Conservation (phyloP, 352 stramenopile species). For the Phytophthora pluvialis region DNA sequence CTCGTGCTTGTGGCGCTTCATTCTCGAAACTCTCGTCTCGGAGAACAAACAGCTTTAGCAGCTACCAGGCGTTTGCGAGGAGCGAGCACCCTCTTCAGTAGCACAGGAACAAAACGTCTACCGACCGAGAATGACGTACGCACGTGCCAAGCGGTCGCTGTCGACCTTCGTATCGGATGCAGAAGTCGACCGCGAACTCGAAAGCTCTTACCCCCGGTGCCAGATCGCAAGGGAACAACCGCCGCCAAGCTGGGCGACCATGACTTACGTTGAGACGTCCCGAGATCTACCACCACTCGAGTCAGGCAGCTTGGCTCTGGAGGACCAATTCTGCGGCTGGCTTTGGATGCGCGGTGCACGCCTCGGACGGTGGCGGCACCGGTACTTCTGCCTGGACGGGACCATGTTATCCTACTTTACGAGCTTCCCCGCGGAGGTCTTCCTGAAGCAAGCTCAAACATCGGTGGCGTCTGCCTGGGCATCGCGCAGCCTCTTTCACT, state of each 20-base stretch:
- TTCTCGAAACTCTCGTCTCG: slow-evolving; percentile 40
- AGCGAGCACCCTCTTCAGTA: not conserved
- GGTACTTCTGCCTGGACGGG: slow-evolving; percentile 77
- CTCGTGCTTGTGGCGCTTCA: slow-evolving; percentile 13
- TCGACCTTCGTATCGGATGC: slow-evolving; percentile 29
- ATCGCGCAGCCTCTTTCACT: slow-evolving; percentile 42
- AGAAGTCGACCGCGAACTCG: slow-evolving; percentile 30
- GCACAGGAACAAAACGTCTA: slow-evolving; percentile 4
- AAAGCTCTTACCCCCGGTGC: slow-evolving; percentile 26
- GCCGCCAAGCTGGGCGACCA: slow-evolving; percentile 36
- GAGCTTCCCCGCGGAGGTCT: slow-evolving; percentile 76
- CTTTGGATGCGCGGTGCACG: slow-evolving; percentile 77
- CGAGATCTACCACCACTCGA: slow-evolving; percentile 54
- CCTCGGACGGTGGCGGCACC: slow-evolving; percentile 71
- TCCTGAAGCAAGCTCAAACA: slow-evolving; percentile 60
- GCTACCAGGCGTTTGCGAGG: slow-evolving; percentile 9
- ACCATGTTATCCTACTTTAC: slow-evolving; percentile 77
- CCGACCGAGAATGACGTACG: slow-evolving; percentile 22
- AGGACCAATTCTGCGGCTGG: slow-evolving; percentile 82
- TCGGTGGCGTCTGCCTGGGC: slow-evolving; percentile 36
- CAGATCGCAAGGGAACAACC: slow-evolving; percentile 19
- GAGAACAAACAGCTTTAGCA: slow-evolving; percentile 21
- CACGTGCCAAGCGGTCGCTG: slow-evolving; percentile 15
- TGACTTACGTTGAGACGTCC: slow-evolving; percentile 39
- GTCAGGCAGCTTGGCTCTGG: slow-evolving; percentile 47